These are phyloP conservation scores for Berberis thunbergii DNA, from an alignment of 164 flowering plant species.

Conservation along the genomic window DNA sequence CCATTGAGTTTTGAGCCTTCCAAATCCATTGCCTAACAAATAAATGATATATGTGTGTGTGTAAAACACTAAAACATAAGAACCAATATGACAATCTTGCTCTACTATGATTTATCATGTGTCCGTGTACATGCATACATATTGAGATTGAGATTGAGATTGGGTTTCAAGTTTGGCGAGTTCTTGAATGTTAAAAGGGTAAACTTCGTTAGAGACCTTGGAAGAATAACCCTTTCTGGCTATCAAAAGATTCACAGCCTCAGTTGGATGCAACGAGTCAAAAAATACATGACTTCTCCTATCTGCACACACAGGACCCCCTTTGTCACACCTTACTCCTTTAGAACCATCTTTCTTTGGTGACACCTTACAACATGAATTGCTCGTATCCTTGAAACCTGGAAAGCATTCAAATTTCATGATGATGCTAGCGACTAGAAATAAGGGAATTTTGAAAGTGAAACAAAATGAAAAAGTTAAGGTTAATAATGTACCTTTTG, in stretches of 20 bases:
- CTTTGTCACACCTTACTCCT: conserved; percentile 39
- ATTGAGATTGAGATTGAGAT: too few relatives aligned
- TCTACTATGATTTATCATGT: too few relatives aligned
- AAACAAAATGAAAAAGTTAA: too few relatives aligned
- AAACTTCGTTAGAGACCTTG: conserved; percentile 24
- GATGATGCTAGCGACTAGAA: neutral
- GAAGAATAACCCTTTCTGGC: conserved; percentile 47
- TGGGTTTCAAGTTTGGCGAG: conserved; percentile 12
- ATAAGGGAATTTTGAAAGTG: neutral
- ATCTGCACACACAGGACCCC: conserved; percentile 30
- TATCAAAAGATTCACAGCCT: conserved; percentile 40
- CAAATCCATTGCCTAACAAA: too few relatives aligned
- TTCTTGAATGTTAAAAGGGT: conserved; percentile 43
- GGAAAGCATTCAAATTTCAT: neutral
- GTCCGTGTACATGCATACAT: too few relatives aligned
- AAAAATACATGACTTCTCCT: conserved; percentile 38
- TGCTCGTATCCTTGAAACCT: conserved; percentile 42
- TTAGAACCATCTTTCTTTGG: neutral
- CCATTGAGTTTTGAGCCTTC: too few relatives aligned
- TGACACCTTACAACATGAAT: conserved; percentile 43
- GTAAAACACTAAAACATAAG: too few relatives aligned
- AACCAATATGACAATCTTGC: too few relatives aligned
- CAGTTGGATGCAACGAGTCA: conserved; percentile 64
- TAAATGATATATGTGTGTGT: too few relatives aligned
- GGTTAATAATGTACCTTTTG: conserved; percentile 27